Conservation (phyloP, 23 red algal species). For the Gracilaria domingensis region DNA sequence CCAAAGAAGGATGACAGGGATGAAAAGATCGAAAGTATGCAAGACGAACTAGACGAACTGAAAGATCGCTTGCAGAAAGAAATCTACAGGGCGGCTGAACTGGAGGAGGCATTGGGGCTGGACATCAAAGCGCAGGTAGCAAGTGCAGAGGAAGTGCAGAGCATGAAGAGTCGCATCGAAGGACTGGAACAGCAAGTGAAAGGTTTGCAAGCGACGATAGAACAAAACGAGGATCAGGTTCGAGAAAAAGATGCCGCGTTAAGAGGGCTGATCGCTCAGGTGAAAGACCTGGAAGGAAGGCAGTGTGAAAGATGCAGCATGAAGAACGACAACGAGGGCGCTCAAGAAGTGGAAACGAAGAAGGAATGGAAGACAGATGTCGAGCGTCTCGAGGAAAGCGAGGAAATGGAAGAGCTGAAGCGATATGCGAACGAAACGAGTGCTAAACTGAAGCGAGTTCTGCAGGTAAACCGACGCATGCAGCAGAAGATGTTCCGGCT, state of each 20-base stretch:
- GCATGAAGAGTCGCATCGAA: background rate
- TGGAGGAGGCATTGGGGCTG: conserved; percentile 23
- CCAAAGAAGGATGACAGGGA: background rate
- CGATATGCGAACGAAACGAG: background rate
- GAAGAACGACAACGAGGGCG: background rate
- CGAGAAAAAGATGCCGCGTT: conserved; percentile 23
- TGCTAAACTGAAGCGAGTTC: background rate
- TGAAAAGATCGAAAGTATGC: background rate
- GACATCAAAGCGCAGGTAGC: background rate
- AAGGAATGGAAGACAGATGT: background rate
- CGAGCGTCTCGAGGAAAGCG: background rate
- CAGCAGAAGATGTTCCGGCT: conserved; percentile 11
- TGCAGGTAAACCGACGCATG: conserved; percentile 18
- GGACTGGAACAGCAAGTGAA: conserved; percentile 17
- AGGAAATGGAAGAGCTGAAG: conserved; percentile 16
- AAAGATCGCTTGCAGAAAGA: conserved; percentile 14
- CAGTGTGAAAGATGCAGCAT: background rate
- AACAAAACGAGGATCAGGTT: conserved; percentile 1
- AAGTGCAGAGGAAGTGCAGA: background rate
- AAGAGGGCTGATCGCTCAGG: conserved; percentile 9
- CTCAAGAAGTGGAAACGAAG: background rate
- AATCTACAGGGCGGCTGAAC: conserved; percentile 3
- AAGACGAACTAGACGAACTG: background rate
- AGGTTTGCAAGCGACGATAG: background rate
- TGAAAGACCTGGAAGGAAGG: conserved; percentile 19